These are phyloP conservation scores for Apophysomyces trapeziformis DNA, from an alignment of 371 early-diverging fungal genomes.

Conservation along the genomic window DNA sequence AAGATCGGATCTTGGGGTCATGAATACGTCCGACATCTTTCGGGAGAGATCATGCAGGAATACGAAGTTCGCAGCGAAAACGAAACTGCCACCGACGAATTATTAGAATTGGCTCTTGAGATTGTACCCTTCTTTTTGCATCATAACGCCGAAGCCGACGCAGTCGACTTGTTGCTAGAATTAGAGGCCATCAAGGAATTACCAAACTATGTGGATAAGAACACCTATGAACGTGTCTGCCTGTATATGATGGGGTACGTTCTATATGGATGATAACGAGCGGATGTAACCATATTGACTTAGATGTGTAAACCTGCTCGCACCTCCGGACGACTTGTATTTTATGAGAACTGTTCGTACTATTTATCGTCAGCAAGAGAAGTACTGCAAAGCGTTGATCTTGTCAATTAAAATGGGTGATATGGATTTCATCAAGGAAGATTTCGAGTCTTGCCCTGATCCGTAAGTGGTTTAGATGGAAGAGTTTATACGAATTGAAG, in stretches of 20 bases:
- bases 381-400: slow-evolving; percentile 83
- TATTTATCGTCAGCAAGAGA: slow-evolving; percentile 86
- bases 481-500: background rate
- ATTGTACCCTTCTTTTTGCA: slow-evolving; percentile 94
- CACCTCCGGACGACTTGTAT: slow-evolving; percentile 87
- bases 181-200: slow-evolving; percentile 83
- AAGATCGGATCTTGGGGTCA: slow-evolving; percentile 97
- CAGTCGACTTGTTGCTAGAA: slow-evolving; percentile 93
- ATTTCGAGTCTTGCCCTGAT: slow-evolving; percentile 87
- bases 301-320: slow-evolving; percentile 90
- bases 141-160: slow-evolving; percentile 98
- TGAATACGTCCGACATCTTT: slow-evolving; percentile 96
- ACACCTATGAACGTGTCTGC: slow-evolving; percentile 94
- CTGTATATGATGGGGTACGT: slow-evolving; percentile 88
- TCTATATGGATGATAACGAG: background rate
- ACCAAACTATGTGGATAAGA: slow-evolving; percentile 82
- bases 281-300: background rate
- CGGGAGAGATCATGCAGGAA: slow-evolving; percentile 91
- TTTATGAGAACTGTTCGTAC: slow-evolving; percentile 87
- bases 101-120: slow-evolving; percentile 76
- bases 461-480: slow-evolving; percentile 57
- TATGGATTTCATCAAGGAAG: slow-evolving; percentile 80
- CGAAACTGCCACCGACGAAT: slow-evolving; percentile 64
- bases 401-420: slow-evolving; percentile 88
- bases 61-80: slow-evolving; percentile 67